Evolutionary conservation across 305 asterid species (phyloP).

Genomic region (Fraxinus xanthoxyloides): DNA sequence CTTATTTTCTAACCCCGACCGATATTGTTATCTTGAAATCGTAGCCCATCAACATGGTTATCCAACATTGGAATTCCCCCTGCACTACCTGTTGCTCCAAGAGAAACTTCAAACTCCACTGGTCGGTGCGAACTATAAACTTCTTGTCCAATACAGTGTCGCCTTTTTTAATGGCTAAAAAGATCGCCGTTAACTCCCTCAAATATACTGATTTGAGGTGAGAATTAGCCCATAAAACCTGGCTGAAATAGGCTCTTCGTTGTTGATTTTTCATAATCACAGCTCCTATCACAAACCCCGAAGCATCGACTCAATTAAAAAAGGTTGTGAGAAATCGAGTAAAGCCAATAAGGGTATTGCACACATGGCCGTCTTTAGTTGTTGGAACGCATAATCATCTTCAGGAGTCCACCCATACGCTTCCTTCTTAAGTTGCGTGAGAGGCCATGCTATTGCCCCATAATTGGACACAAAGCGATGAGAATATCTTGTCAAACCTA

Average conservation of each 20-base stretch:
- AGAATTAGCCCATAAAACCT: too few species aligned
- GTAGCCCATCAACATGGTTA: not conserved
- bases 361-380: not conserved
- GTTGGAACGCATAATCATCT: not conserved
- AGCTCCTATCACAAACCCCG: not conserved
- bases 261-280: not conserved
- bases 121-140: not conserved
- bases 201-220: too few species aligned
- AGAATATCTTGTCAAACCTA: not conserved
- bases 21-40: not conserved
- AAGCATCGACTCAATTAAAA: not conserved
- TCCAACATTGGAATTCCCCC: not conserved
- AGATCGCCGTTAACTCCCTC: not conserved
- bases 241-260: not conserved
- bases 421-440: not conserved
- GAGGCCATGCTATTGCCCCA: not conserved
- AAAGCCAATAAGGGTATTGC: not conserved
- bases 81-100: not conserved
- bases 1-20: not conserved
- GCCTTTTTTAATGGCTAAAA: not conserved
- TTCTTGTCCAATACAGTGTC: not conserved
- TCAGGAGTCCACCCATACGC: not conserved
- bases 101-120: not conserved
- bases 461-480: not conserved
- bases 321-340: not conserved